Evolutionary conservation across 805 yeast species (phyloP).

Genomic region (Pichia heedii): DNA sequence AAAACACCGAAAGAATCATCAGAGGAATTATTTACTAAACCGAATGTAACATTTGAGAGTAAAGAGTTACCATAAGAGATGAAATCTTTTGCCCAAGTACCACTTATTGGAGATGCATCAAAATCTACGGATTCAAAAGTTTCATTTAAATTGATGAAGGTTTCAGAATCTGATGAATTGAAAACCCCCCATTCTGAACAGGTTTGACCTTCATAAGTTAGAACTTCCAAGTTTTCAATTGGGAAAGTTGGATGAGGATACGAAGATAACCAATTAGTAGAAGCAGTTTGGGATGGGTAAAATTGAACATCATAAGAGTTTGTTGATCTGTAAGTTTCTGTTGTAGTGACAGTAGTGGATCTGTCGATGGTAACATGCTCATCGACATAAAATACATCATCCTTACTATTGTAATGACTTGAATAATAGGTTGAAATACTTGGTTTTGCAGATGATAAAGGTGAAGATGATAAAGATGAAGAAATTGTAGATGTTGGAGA

Average conservation of each 20-base stretch:
- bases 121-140: constrained; percentile 31
- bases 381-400: constrained; percentile 8
- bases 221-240: constrained; percentile 1
- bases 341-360: background rate
- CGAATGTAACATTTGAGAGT: constrained; percentile 48
- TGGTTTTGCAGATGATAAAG: background rate
- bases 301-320: constrained; percentile 5
- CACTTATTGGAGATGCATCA: constrained; percentile 33
- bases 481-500: constrained; percentile 1
- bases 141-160: constrained; percentile 28
- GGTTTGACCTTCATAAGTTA: constrained; percentile 10
- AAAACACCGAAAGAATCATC: constrained; percentile 50
- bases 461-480: background rate
- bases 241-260: constrained; percentile 10
- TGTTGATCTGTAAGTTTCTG: background rate
- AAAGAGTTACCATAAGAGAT: constrained; percentile 39
- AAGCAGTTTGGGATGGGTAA: constrained; percentile 5
- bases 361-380: constrained; percentile 6
- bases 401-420: constrained; percentile 7
- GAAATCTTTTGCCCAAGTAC: constrained; percentile 49
- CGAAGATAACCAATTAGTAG: constrained; percentile 3
- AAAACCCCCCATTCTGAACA: constrained; percentile 37
- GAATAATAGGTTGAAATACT: background rate
- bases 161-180: constrained; percentile 26
- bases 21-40: constrained; percentile 52